Percentiles rank a stretch among this genome's conserved stretches.
Evolutionary conservation across 257 asterid genomes (phyloP).

Genomic region (Cruciata laevipes): DNA sequence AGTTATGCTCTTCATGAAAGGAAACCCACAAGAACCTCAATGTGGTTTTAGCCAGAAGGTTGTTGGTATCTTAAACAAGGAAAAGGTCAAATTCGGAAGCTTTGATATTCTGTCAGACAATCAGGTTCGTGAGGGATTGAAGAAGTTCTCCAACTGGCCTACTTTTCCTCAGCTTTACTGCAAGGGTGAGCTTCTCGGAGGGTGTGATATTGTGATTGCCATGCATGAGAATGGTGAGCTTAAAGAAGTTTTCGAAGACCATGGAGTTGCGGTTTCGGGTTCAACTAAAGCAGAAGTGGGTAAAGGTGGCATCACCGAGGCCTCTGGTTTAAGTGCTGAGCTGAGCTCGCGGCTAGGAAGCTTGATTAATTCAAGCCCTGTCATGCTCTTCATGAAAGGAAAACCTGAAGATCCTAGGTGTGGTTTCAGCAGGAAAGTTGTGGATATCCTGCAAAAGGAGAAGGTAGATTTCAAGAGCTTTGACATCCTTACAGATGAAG

Average conservation of each 20-base stretch:
- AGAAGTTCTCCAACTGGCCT: conserved; percentile 92
- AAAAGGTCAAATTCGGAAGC: conserved; percentile 74
- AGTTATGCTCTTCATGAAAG: conserved; percentile 91
- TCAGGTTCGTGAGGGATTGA: conserved; percentile 86
- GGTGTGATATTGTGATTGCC: conserved; percentile 70
- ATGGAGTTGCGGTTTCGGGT: conserved; percentile 36
- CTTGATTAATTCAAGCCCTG: conserved; percentile 52
- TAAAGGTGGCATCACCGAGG: conserved; percentile 43
- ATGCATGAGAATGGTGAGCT: conserved; percentile 95
- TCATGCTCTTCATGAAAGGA: conserved; percentile 92
- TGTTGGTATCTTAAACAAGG: conserved; percentile 77
- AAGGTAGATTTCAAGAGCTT: conserved; percentile 63
- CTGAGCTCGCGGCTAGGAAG: conserved; percentile 44
- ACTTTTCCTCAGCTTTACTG: conserved; percentile 92
- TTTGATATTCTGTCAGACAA: conserved; percentile 67
- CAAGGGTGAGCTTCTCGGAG: conserved; percentile 97
- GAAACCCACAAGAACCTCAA: conserved; percentile 71
- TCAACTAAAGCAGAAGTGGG: conserved; percentile 30
- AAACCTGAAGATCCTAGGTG: conserved; percentile 74
- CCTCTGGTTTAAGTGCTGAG: conserved; percentile 60
- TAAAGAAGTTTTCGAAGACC: conserved; percentile 56
- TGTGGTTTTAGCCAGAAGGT: conserved; percentile 94
- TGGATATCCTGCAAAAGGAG: conserved; percentile 72
- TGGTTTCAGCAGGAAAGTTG: conserved; percentile 91
- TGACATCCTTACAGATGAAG: conserved; percentile 78